phyloP scores from a whole-genome alignment of 1,284 basidiomycete species.

The Boletus mariae region DNA sequence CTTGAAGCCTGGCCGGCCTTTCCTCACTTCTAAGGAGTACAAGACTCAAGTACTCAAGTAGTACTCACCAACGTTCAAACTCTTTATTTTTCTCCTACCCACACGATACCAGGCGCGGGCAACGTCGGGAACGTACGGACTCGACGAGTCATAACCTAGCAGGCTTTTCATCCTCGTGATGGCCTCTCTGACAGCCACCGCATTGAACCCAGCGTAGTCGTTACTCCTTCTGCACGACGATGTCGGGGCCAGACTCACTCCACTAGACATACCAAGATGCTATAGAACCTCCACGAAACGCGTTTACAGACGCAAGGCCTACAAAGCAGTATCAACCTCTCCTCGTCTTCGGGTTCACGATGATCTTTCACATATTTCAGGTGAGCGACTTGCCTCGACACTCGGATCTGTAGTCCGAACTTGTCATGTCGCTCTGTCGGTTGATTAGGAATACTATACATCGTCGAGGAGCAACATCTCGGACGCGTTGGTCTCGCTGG shows the following conservation, averaged over 20 bases:
- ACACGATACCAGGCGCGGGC: neutral
- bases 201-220: too few species aligned
- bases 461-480: neutral
- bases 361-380: neutral
- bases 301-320: neutral
- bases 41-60: too few species aligned
- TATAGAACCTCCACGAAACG: neutral
- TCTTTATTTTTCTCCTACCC: too few species aligned
- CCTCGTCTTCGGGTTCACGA: neutral
- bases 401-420: too few species aligned
- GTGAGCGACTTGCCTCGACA: neutral
- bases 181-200: too few species aligned
- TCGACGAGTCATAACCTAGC: neutral
- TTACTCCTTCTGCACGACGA: neutral
- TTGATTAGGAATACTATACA: slow-evolving; percentile 1
- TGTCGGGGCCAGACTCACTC: neutral
- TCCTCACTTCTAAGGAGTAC: too few species aligned
- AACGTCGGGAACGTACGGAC: neutral
- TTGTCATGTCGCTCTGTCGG: neutral
- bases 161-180: too few species aligned
- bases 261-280: neutral
- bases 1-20: too few species aligned
- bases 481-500: neutral
- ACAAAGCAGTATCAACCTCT: neutral
- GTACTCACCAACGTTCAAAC: too few species aligned